These are phyloP conservation scores for Chrysophaeum taylorii DNA, from an alignment of 352 stramenopile genomes.

Conservation along the genomic window DNA sequence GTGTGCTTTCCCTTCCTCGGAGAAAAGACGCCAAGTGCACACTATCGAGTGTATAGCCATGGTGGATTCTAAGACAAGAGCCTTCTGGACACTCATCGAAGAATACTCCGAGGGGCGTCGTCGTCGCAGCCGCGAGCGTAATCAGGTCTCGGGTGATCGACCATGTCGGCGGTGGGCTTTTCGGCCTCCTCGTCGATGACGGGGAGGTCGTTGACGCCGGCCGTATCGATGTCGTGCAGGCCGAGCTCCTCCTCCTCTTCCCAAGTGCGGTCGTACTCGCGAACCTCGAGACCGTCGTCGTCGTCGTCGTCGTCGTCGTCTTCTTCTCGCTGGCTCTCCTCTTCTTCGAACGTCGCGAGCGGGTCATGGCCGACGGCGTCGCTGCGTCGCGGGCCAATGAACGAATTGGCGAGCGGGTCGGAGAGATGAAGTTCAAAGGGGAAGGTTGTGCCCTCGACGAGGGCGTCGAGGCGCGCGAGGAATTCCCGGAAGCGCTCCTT, in stretches of 20 bases:
- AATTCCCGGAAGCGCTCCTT: too few species aligned
- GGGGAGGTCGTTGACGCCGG: slow-evolving; percentile 34
- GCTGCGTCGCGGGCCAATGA: slow-evolving; percentile 44
- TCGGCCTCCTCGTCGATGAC: not conserved
- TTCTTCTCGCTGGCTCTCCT: slow-evolving; percentile 18
- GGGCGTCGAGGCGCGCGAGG: not conserved
- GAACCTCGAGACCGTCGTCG: slow-evolving; percentile 38
- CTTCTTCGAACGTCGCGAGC: not conserved
- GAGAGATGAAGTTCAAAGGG: slow-evolving; percentile 75
- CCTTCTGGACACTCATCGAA: too few species aligned
- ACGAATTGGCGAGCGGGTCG: slow-evolving; percentile 78
- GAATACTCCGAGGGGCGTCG: too few species aligned
- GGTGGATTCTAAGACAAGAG: too few species aligned
- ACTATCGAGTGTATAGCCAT: too few species aligned
- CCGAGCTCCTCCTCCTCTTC: slow-evolving; percentile 81
- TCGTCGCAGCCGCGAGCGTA: slow-evolving; percentile 11
- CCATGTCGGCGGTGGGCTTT: not conserved
- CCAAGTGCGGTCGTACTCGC: slow-evolving; percentile 67
- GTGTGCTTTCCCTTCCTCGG: too few species aligned
- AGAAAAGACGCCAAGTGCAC: too few species aligned
- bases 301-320: slow-evolving; percentile 12
- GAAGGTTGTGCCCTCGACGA: slow-evolving; percentile 20
- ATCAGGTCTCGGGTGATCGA: slow-evolving; percentile 7
- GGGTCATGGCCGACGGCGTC: not conserved
- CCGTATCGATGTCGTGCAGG: slow-evolving; percentile 79